These are phyloP conservation scores for Craterostigma plantagineum DNA, from an alignment of 257 asterid species.

Conservation along the genomic window DNA sequence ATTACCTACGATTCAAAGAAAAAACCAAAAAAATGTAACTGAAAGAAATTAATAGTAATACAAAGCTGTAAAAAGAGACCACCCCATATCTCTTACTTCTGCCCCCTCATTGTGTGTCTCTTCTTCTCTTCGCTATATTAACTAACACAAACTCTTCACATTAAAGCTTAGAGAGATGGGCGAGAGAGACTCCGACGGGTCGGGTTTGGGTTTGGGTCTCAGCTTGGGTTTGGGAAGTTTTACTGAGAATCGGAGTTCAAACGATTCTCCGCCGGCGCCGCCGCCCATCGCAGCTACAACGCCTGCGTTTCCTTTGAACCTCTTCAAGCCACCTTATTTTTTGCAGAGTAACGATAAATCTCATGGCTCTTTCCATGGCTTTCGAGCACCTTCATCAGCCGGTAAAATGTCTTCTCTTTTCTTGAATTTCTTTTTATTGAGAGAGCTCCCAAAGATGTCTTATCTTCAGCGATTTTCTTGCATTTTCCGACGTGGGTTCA, in stretches of 20 bases:
- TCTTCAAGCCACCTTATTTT: constrained; percentile 24
- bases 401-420: too few species aligned
- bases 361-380: constrained; percentile 4
- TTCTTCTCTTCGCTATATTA: constrained; percentile 6
- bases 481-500: constrained; percentile 9
- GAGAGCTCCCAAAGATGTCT: not conserved
- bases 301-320: constrained; percentile 28
- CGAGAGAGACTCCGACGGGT: constrained; percentile 29
- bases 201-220: constrained; percentile 54
- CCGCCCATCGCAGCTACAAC: constrained; percentile 7
- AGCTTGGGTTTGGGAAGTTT: constrained; percentile 31
- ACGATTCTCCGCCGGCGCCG: constrained; percentile 17
- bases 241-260: too few species aligned
- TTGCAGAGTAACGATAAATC: constrained; percentile 16
- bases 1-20: too few species aligned
- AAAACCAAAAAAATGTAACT: too few species aligned
- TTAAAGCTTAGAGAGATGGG: constrained; percentile 16
- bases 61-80: too few species aligned
- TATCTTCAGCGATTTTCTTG: constrained; percentile 7
- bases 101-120: not conserved
- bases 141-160: not conserved
- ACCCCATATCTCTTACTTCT: too few species aligned
- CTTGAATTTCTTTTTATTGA: too few species aligned
- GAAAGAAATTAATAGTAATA: too few species aligned
- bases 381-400: not conserved